Evolutionary conservation across 1,284 basidiomycete species (phyloP).

Genomic region (Papiliotrema terrestris): DNA sequence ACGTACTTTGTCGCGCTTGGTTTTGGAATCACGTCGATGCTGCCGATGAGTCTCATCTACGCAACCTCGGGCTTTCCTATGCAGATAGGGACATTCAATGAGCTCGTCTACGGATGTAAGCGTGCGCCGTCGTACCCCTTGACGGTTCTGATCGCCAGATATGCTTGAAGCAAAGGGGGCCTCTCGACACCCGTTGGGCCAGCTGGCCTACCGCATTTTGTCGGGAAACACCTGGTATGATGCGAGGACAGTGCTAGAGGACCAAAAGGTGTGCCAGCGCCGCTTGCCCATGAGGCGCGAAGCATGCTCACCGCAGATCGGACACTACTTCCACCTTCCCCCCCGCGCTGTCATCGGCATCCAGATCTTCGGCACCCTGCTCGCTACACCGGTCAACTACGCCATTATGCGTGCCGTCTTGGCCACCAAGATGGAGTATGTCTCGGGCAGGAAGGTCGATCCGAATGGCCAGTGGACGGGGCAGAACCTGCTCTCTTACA

Average conservation of each 20-base stretch:
- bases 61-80: constrained; percentile 16
- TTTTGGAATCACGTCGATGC: constrained; percentile 18
- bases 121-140: neutral
- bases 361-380: constrained; percentile 15
- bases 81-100: constrained; percentile 22
- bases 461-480: constrained; percentile 15
- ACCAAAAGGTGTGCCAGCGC: constrained; percentile 14
- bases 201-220: constrained; percentile 21
- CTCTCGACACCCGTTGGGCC: constrained; percentile 18
- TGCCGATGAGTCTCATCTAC: constrained; percentile 20
- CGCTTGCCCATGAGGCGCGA: constrained; percentile 13
- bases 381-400: constrained; percentile 16
- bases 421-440: constrained; percentile 14
- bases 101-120: constrained; percentile 19
- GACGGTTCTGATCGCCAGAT: constrained; percentile 1
- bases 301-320: constrained; percentile 6
- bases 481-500: constrained; percentile 16
- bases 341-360: constrained; percentile 11
- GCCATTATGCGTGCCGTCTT: constrained; percentile 18
- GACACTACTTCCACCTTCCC: constrained; percentile 17
- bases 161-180: constrained; percentile 18
- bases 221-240: constrained; percentile 22
- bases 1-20: constrained; percentile 20
- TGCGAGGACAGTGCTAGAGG: constrained; percentile 16
- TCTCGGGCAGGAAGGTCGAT: constrained; percentile 9